Evolutionary conservation across 768 basidiomycete genomes (phyloP).

Genomic region (Collybia nuda): DNA sequence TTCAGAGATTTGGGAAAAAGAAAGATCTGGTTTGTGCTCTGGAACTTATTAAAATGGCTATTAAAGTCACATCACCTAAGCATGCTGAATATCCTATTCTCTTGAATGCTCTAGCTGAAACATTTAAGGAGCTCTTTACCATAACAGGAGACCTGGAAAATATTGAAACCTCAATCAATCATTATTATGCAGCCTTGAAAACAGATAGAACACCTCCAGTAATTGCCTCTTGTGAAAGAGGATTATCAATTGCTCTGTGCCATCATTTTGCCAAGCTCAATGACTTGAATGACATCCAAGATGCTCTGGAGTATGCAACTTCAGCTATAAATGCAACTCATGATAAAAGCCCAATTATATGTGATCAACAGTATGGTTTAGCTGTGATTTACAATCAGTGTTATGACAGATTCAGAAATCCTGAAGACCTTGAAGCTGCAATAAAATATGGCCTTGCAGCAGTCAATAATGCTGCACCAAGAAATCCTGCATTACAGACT

Average conservation of each 20-base stretch:
- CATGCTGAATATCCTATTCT: neutral
- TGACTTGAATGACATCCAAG: neutral
- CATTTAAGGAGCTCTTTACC: neutral
- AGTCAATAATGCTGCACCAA: neutral
- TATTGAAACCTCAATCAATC: neutral
- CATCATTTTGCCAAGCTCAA: neutral
- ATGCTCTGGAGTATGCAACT: neutral
- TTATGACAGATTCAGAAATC: neutral
- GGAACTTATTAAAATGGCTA: neutral
- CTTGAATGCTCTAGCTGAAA: neutral
- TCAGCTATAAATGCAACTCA: neutral
- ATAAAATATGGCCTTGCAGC: neutral
- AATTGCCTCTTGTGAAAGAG: neutral
- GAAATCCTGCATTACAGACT: neutral
- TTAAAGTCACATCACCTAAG: neutral
- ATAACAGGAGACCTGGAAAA: neutral
- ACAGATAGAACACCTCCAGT: neutral
- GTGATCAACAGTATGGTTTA: neutral
- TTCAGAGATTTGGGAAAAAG: neutral
- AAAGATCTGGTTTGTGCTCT: neutral
- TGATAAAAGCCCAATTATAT: neutral
- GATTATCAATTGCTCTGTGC: neutral
- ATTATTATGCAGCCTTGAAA: neutral
- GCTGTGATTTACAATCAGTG: neutral
- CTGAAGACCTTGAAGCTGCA: neutral